A percentile compares a stretch with the other conserved stretches of the same genome.
Conservation (phyloP, 139 green algal species). For the Mesotaenium endlicherianum region DNA sequence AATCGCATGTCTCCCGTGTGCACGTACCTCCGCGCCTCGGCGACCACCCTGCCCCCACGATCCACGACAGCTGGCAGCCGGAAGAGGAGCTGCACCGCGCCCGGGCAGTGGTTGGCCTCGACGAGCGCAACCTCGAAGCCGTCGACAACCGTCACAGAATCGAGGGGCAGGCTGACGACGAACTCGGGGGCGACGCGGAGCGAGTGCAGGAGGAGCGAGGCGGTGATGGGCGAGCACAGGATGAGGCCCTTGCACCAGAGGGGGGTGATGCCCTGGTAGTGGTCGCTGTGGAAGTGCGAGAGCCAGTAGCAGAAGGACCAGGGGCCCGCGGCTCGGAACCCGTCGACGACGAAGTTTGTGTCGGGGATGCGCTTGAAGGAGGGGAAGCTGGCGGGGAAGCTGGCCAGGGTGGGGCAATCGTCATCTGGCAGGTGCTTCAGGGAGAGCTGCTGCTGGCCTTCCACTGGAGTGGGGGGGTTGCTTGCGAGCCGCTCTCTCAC, state of each 20-base stretch:
- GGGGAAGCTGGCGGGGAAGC: conserved; percentile 30
- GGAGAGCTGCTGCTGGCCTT: no score
- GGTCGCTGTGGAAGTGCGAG: conserved; percentile 57
- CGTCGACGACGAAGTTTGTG: conserved; percentile 48
- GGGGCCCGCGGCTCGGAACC: conserved; percentile 35
- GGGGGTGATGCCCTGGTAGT: conserved; percentile 50
- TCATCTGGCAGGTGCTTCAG: neutral
- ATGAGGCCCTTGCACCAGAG: conserved; percentile 44
- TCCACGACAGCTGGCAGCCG: conserved; percentile 4
- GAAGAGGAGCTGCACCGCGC: conserved; percentile 52
- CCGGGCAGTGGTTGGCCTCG: conserved; percentile 56
- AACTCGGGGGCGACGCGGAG: conserved; percentile 24
- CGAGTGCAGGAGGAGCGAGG: conserved; percentile 29
- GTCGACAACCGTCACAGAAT: conserved; percentile 19
- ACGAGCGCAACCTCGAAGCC: conserved; percentile 49
- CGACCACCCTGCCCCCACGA: neutral
- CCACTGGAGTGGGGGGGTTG: no score
- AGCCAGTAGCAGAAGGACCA: conserved; percentile 49
- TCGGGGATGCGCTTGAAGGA: conserved; percentile 43
- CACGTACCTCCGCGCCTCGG: conserved; percentile 34
- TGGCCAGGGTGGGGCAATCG: neutral
- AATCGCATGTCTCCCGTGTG: conserved; percentile 46
- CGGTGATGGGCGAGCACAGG: conserved; percentile 52
- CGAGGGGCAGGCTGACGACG: conserved; percentile 23
- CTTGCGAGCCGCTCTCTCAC: no score